phyloP scores from a whole-genome alignment of 2,329 filamentous ascomycete species.

The Colletotrichum spinosum region DNA sequence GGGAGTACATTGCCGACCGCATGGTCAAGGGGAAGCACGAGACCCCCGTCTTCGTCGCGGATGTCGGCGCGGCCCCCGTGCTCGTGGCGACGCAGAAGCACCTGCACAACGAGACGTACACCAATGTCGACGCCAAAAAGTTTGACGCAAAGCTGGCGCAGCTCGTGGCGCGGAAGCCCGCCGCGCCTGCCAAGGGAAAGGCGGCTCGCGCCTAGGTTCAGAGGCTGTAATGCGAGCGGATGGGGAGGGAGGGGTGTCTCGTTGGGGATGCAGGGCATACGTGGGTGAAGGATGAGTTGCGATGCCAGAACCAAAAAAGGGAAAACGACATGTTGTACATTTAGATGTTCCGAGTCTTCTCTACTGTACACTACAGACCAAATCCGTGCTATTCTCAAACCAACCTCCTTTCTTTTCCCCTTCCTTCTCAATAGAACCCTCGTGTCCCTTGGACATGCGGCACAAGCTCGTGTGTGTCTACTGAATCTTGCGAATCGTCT shows the following conservation, averaged over 20 bases:
- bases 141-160: slow-evolving; percentile 55
- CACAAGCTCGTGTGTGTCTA: slow-evolving; percentile 23
- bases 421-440: background rate
- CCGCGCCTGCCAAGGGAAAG: slow-evolving; percentile 33
- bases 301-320: slow-evolving; percentile 22
- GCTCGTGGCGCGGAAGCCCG: slow-evolving; percentile 42
- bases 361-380: slow-evolving; percentile 26
- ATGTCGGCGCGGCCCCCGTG: slow-evolving; percentile 42
- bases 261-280: no score
- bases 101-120: slow-evolving; percentile 52
- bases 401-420: background rate
- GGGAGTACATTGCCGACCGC: slow-evolving; percentile 46
- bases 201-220: slow-evolving; percentile 23
- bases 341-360: slow-evolving; percentile 25
- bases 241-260: background rate
- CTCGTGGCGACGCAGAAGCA: slow-evolving; percentile 51
- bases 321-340: slow-evolving; percentile 26
- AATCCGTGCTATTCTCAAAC: background rate
- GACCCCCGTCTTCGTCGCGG: slow-evolving; percentile 45
- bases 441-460: background rate
- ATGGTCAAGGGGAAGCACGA: slow-evolving; percentile 52
- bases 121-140: slow-evolving; percentile 45
- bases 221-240: background rate
- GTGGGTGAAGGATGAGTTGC: slow-evolving; percentile 13
- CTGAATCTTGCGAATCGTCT: slow-evolving; percentile 55